These are phyloP conservation scores for Saccharomycopsis crataegensis DNA, from an alignment of 1,139 yeast species.

Conservation along the genomic window DNA sequence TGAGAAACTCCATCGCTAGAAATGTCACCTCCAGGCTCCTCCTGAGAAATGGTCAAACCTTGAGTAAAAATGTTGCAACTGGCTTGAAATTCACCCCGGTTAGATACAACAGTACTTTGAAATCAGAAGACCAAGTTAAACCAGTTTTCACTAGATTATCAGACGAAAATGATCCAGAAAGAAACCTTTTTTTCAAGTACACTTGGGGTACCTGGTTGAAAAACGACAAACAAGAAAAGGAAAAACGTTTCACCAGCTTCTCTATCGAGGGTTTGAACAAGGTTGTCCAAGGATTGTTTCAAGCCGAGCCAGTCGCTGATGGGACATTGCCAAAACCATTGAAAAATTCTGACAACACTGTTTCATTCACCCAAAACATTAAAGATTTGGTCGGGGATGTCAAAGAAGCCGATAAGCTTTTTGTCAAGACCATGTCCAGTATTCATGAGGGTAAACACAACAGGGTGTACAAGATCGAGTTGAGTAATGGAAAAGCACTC, in stretches of 20 bases:
- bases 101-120: too few species aligned
- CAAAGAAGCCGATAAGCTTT: constrained; percentile 36
- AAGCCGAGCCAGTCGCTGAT: constrained; percentile 22
- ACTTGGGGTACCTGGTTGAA: constrained; percentile 94
- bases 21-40: too few species aligned
- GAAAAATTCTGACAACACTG: constrained; percentile 36
- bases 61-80: too few species aligned
- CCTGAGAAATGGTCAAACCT: too few species aligned
- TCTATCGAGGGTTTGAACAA: constrained; percentile 68
- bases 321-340: constrained; percentile 28
- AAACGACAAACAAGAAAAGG: constrained; percentile 67
- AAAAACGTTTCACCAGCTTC: constrained; percentile 72
- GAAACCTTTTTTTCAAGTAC: constrained; percentile 74
- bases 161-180: constrained; percentile 59
- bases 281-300: constrained; percentile 35
- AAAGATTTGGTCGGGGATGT: constrained; percentile 30
- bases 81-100: too few species aligned
- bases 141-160: constrained; percentile 38
- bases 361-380: constrained; percentile 42
- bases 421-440: constrained; percentile 67
- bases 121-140: constrained; percentile 8
- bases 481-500: constrained; percentile 54
- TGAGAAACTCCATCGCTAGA: too few species aligned
- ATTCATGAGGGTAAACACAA: constrained; percentile 94
- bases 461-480: constrained; percentile 65